Evolutionary conservation across 108 stramenopile species (phyloP).

Genomic region (Nitzschia sp.): DNA sequence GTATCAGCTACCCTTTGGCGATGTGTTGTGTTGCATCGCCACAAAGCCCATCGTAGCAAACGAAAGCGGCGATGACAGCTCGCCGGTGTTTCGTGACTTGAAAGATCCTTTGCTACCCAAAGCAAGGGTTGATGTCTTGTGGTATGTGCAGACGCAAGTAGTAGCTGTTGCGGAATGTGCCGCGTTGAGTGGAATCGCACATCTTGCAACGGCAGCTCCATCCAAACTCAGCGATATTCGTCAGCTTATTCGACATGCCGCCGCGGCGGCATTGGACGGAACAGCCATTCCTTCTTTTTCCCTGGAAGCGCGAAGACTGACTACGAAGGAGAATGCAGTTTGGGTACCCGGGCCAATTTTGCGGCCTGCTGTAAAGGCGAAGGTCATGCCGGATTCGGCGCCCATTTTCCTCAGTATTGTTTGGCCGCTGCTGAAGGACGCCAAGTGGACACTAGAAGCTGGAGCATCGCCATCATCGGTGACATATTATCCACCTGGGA

Average conservation of each 20-base stretch:
- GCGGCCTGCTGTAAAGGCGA: background rate
- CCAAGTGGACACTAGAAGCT: constrained; percentile 37
- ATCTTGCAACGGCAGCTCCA: background rate
- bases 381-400: constrained; percentile 21
- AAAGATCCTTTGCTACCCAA: background rate
- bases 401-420: constrained; percentile 50
- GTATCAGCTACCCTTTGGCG: background rate
- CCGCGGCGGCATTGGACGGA: constrained; percentile 2
- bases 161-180: constrained; percentile 22
- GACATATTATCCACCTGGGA: constrained; percentile 24
- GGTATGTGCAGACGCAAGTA: constrained; percentile 34
- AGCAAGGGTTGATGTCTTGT: constrained; percentile 19
- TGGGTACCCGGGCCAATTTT: constrained; percentile 6
- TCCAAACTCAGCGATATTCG: background rate
- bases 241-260: constrained; percentile 1
- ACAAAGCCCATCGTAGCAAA: no score
- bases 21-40: background rate
- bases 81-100: constrained; percentile 1
- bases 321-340: background rate
- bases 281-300: background rate
- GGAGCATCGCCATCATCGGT: constrained; percentile 20
- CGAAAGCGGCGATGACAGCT: background rate
- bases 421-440: constrained; percentile 42
- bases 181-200: constrained; percentile 10
- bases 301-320: background rate